Base-by-base conservation (phyloP, 495 filamentous ascomycete genomes). In the Lentithecium fluviatile region DNA sequence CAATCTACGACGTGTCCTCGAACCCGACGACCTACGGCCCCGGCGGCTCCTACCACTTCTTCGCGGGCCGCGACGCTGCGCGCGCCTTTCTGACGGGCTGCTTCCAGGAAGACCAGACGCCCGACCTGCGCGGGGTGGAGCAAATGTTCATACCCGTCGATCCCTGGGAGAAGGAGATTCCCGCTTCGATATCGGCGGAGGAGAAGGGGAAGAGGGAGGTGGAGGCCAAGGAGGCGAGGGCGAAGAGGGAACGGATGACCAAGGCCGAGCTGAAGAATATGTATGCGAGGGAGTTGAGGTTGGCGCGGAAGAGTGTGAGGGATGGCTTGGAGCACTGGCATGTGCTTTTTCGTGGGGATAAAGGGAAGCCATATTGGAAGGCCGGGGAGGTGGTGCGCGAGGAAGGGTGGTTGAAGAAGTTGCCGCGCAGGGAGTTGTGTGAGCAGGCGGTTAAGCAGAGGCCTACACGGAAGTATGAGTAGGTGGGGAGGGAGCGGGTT, bases 1-100 rank as follows among this genome's bases (percentile, higher is more conserved):
- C 82, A 58, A 89, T 99, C 78, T 97, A 90, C 82, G 94, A 99
- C 73, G 95, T 99, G 36, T 86, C 87, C 12, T 77, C 82, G 6
- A 88, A 87, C 62, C 83, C 79, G 0, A 74, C 77, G 19, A 84
- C 87, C 37, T 98, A 99, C 81, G 93, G 94, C 1, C 90, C 91
- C 0, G 92, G 90, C 17, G 95, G 94, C 2, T 82, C 80, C 45
- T 99, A 99, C 79, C 79, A 84, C 52, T 88, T 89, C 76, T 96
- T 99, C 74, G 79, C 90, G 0, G 94, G 94, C 29, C 78, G 79
- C 17, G 94, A 99, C 74, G 94, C 94, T 6, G 83, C 88, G 2
- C 87, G 94, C 25, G 89, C 88, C 3, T 99, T 90, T 75, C 85
- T 99, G n/a, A 96, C 94, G n/a, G 90, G 89, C 1, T 99, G 94